These are phyloP conservation scores for Aureobasidium sp. DNA, from an alignment of 2,329 filamentous ascomycete genomes.

Conservation along the genomic window DNA sequence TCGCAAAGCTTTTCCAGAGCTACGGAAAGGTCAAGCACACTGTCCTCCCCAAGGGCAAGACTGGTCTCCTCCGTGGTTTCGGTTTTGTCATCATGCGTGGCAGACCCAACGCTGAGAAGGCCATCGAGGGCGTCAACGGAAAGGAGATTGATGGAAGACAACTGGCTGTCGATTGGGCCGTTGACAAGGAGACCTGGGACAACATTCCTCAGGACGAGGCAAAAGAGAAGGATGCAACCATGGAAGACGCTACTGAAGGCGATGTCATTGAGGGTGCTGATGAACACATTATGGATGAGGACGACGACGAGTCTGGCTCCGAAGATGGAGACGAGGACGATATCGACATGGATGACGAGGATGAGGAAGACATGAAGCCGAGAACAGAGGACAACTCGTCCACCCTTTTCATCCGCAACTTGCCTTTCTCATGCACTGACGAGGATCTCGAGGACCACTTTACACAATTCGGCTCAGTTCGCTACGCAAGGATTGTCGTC, in stretches of 20 bases:
- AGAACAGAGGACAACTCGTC: constrained; percentile 52
- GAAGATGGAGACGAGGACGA: constrained; percentile 32
- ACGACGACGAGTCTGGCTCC: constrained; percentile 16
- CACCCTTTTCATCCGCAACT: constrained; percentile 86
- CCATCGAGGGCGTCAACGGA: constrained; percentile 76
- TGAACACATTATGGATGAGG: constrained; percentile 22
- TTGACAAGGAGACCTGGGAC: constrained; percentile 76
- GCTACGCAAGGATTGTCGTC: constrained; percentile 86
- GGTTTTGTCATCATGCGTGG: constrained; percentile 87
- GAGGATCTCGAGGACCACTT: constrained; percentile 80
- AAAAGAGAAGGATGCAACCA: constrained; percentile 30
- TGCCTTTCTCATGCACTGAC: constrained; percentile 86
- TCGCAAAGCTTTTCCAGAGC: constrained; percentile 70
- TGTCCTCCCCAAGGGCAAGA: constrained; percentile 70
- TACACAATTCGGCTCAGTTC: constrained; percentile 72
- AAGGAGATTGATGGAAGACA: constrained; percentile 81
- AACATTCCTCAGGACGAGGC: constrained; percentile 32
- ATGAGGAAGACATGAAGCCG: constrained; percentile 27
- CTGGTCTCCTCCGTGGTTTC: constrained; percentile 66
- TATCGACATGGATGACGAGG: constrained; percentile 33
- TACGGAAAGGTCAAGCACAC: constrained; percentile 88
- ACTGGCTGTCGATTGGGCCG: constrained; percentile 92
- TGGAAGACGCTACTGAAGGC: constrained; percentile 16
- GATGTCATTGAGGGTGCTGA: constrained; percentile 31
- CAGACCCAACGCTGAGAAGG: constrained; percentile 83